A percentile compares a stretch with the other conserved stretches of the same genome.
phyloP scores from a whole-genome alignment of 352 stramenopile species.

The Phytophthora pinifolia region DNA sequence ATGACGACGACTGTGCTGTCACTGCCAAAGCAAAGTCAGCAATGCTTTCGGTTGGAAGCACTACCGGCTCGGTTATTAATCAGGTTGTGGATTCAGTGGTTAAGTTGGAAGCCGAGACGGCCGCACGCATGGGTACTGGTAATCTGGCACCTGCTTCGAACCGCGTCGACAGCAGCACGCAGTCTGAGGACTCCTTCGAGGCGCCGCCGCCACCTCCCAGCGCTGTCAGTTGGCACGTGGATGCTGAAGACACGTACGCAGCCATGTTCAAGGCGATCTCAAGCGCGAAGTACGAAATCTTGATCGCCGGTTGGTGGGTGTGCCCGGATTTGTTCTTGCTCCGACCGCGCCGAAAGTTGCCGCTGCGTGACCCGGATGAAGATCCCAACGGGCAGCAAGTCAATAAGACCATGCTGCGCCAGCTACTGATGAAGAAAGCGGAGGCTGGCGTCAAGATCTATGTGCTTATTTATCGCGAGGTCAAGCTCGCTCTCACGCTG shows the following conservation, averaged over 20 bases:
- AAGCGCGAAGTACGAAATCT: slow-evolving; percentile 85
- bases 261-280: slow-evolving; percentile 88
- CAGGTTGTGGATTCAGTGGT: slow-evolving; percentile 37
- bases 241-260: slow-evolving; percentile 84
- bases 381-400: slow-evolving; percentile 34
- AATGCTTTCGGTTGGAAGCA: slow-evolving; percentile 16
- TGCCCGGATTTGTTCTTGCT: slow-evolving; percentile 84
- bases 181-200: slow-evolving; percentile 60
- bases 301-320: slow-evolving; percentile 92
- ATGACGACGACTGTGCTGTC: slow-evolving; percentile 34
- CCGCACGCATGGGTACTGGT: slow-evolving; percentile 24
- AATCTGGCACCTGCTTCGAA: slow-evolving; percentile 26
- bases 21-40: slow-evolving; percentile 32
- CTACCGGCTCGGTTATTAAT: slow-evolving; percentile 21
- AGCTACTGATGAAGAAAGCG: slow-evolving; percentile 79
- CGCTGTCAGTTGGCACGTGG: slow-evolving; percentile 83
- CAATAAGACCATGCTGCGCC: slow-evolving; percentile 75
- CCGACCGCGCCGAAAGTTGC: slow-evolving; percentile 60
- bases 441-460: slow-evolving; percentile 88
- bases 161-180: slow-evolving; percentile 57
- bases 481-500: slow-evolving; percentile 86
- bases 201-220: slow-evolving; percentile 42
- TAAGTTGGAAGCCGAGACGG: slow-evolving; percentile 33
- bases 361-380: slow-evolving; percentile 25
- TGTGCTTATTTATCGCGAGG: slow-evolving; percentile 91